These are phyloP conservation scores for Penicillium olsonii DNA, from an alignment of 2,329 filamentous ascomycete species.

Conservation along the genomic window DNA sequence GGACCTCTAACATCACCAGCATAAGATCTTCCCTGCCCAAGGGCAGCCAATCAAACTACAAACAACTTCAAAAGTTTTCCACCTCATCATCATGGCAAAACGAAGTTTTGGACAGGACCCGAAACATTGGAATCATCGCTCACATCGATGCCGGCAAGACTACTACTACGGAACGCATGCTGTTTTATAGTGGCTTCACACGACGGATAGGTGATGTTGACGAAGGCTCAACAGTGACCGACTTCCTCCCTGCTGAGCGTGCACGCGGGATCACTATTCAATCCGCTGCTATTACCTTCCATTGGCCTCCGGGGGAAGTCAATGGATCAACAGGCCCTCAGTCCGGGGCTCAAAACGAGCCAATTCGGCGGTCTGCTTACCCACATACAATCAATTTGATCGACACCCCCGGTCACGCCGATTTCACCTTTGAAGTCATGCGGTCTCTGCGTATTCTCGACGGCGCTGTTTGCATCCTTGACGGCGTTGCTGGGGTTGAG, in stretches of 20 bases:
- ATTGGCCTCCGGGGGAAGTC: slow-evolving; percentile 69
- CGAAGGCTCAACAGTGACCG: slow-evolving; percentile 93
- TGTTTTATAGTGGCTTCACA: slow-evolving; percentile 92
- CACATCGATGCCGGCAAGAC: slow-evolving; percentile 99
- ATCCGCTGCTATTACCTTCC: slow-evolving; percentile 92
- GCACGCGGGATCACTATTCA: slow-evolving; percentile 96
- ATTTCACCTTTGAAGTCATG: slow-evolving; percentile 96
- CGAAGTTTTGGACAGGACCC: slow-evolving; percentile 61
- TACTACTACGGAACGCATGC: slow-evolving; percentile 97
- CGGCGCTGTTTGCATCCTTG: slow-evolving; percentile 88
- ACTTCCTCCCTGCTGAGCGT: slow-evolving; percentile 91
- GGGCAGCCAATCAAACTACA: slow-evolving; percentile 5
- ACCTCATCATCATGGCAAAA: slow-evolving; percentile 25
- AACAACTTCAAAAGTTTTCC: slow-evolving; percentile 29
- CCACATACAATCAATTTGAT: slow-evolving; percentile 84
- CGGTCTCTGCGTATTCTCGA: slow-evolving; percentile 85
- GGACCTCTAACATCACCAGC: slow-evolving; percentile 10
- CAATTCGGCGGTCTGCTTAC: slow-evolving; percentile 52
- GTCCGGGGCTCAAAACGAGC: slow-evolving; percentile 37
- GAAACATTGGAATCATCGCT: slow-evolving; percentile 97
- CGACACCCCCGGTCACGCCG: slow-evolving; percentile 93
- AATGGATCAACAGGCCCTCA: slow-evolving; percentile 18
- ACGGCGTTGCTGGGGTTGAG: slow-evolving; percentile 91
- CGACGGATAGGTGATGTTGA: slow-evolving; percentile 91
- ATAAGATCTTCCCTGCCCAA: slow-evolving; percentile 6